Base-by-base conservation (phyloP, 2,329 filamentous ascomycete species). In the Exophiala calicioides region DNA sequence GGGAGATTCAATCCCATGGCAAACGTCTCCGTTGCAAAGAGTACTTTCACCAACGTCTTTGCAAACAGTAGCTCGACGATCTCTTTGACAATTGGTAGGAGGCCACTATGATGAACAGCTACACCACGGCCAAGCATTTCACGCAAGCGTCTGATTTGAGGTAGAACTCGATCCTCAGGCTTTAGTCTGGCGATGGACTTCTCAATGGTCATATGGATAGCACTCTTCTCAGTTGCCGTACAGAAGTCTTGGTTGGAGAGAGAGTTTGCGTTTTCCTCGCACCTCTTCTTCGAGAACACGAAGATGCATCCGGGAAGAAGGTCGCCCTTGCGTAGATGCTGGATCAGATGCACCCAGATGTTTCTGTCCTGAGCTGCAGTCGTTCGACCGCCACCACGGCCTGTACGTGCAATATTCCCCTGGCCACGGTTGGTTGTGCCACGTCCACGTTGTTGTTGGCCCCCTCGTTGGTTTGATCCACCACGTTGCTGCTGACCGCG, bases 1-100 rank as follows among this genome's bases (percentile, higher is more conserved):
- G 93, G 93, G 46, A 98, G 72, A 63, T 98, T 98, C 23, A 98
- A 77, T 20, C 93, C 93, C 90, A 98, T 98, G 26, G 93, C 93
- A 67, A 98, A 98, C 0, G 93, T 98, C 66, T 98, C 93, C 0
- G 93, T 98, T 0, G 93, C 93, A 62, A 98, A 98, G 2, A 98
- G 78, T 3, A 98, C 87, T 68, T 98, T 98, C 48, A 98, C 93
- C 44, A 98, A 73, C 1, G 90, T 94, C 67, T 88, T 90, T 0
- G 93, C 91, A 60, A 98, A 98, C 12, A 98, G 71, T 42, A 98
- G 95, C 67, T 98, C 93, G 1, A 98, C 93, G 18, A 97, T 82
- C 66, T 98, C 93, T 67, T 98, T 98, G 58, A 97, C 90, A 54
- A 98, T 98, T 0, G 93, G 93, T 16, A 98, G 69, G 53, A 98